Percentiles rank a stretch among this genome's conserved stretches.
Evolutionary conservation across 192 early-diverging fungal species (phyloP).

Genomic region (Podila minutissima): DNA sequence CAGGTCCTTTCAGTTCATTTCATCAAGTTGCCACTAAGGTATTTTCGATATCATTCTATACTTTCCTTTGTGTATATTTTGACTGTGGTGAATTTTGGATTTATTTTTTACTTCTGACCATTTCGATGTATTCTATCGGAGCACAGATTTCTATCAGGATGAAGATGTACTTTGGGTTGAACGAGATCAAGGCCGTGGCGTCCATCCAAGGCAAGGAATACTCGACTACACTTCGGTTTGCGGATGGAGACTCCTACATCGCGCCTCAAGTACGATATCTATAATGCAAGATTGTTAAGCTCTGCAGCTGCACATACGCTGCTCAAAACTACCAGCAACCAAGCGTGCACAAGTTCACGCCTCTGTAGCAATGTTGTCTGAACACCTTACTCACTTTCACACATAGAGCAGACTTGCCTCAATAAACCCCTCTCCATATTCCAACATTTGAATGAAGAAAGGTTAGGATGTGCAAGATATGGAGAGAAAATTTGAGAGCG

Average conservation of each 20-base stretch:
- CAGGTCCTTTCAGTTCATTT: not conserved
- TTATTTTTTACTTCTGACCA: too few species aligned
- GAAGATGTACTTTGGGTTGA: conserved; percentile 7
- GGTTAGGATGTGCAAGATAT: too few species aligned
- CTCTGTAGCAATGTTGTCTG: not conserved
- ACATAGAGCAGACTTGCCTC: not conserved
- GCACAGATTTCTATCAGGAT: not conserved
- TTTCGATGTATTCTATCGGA: too few species aligned
- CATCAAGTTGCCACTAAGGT: not conserved
- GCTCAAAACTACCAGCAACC: too few species aligned
- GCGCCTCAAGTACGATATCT: not conserved
- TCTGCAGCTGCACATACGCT: too few species aligned
- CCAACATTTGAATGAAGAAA: not conserved
- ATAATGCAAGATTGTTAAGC: not conserved
- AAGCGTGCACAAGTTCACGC: too few species aligned
- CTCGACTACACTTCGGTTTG: not conserved
- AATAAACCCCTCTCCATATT: conserved; percentile 5
- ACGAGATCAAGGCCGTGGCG: conserved; percentile 3
- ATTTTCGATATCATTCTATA: not conserved
- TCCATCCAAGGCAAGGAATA: conserved; percentile 3
- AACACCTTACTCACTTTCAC: not conserved
- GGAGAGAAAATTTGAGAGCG: too few species aligned
- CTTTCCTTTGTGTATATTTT: too few species aligned
- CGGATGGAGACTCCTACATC: not conserved
- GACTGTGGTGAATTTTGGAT: too few species aligned